Percentiles rank a stretch among this genome's conserved stretches.
phyloP scores from a whole-genome alignment of 1,284 basidiomycete genomes.

The Moesziomyces sp. region DNA sequence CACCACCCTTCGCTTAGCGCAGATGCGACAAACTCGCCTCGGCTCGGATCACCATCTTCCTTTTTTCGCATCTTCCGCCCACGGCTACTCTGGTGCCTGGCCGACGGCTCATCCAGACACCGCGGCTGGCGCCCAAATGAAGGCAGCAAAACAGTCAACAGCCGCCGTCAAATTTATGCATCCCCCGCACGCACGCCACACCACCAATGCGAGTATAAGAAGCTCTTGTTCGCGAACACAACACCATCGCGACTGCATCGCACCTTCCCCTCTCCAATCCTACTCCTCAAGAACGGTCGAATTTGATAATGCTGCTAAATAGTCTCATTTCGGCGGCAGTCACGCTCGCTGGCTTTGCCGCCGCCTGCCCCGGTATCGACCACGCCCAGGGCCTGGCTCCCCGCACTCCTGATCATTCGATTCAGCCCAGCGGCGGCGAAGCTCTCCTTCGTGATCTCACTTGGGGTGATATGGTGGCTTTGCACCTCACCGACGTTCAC shows the following conservation, averaged over 20 bases:
- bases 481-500: constrained; percentile 85
- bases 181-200: too few species aligned
- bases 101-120: too few species aligned
- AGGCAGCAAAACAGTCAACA: too few species aligned
- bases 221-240: constrained; percentile 1
- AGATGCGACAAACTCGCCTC: constrained; percentile 3
- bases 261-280: neutral
- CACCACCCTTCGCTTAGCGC: constrained; percentile 20
- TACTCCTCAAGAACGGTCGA: neutral
- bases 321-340: constrained; percentile 8
- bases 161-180: too few species aligned
- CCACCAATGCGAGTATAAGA: too few species aligned
- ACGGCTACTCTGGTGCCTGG: neutral
- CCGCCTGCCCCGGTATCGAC: constrained; percentile 34
- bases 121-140: too few species aligned
- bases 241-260: constrained; percentile 13
- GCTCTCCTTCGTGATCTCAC: constrained; percentile 70
- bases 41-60: constrained; percentile 22
- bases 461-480: constrained; percentile 81
- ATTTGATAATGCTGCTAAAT: constrained; percentile 7
- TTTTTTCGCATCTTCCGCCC: neutral
- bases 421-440: constrained; percentile 14
- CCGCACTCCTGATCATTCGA: constrained; percentile 11
- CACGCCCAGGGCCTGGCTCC: constrained; percentile 37
- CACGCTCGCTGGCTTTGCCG: constrained; percentile 9